A percentile compares a stretch with the other conserved stretches of the same genome.
These are phyloP conservation scores for Aphanoascus verrucosus DNA, from an alignment of 2,329 filamentous ascomycete species.

Conservation along the genomic window DNA sequence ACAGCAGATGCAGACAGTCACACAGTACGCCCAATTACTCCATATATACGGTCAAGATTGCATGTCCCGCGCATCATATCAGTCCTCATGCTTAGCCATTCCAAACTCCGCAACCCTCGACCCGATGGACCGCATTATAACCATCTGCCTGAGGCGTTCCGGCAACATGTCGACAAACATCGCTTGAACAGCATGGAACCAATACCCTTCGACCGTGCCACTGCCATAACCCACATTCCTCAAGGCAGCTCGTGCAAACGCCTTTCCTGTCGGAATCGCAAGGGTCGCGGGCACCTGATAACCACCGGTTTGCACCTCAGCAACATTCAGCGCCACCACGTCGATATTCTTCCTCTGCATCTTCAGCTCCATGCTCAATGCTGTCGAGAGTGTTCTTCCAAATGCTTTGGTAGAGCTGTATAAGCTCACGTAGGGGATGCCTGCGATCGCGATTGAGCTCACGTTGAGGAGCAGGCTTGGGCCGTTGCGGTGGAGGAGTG, in stretches of 20 bases:
- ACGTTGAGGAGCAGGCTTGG: slow-evolving; percentile 44
- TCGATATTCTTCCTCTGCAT: slow-evolving; percentile 31
- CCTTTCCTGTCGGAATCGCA: slow-evolving; percentile 23
- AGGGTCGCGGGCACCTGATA: slow-evolving; percentile 19
- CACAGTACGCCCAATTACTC: no score
- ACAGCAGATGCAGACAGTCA: no score
- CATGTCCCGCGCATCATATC: neutral
- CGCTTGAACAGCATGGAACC: slow-evolving; percentile 25
- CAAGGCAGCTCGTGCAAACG: slow-evolving; percentile 26
- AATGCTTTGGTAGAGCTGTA: slow-evolving; percentile 42
- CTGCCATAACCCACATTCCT: slow-evolving; percentile 28
- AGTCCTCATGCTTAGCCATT: neutral
- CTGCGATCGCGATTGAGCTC: slow-evolving; percentile 38
- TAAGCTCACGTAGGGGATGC: slow-evolving; percentile 38
- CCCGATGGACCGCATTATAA: slow-evolving; percentile 1
- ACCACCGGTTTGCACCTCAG: slow-evolving; percentile 23
- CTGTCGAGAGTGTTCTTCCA: slow-evolving; percentile 32
- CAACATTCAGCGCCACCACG: slow-evolving; percentile 31
- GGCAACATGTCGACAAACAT: slow-evolving; percentile 10
- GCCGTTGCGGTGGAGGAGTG: slow-evolving; percentile 31
- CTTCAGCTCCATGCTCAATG: slow-evolving; percentile 36
- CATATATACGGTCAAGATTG: no score
- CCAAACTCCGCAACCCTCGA: neutral
- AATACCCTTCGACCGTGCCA: slow-evolving; percentile 24
- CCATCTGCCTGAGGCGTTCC: slow-evolving; percentile 5